Evolutionary conservation across 139 green algal genomes (phyloP).

Genomic region (Microglena sp.): DNA sequence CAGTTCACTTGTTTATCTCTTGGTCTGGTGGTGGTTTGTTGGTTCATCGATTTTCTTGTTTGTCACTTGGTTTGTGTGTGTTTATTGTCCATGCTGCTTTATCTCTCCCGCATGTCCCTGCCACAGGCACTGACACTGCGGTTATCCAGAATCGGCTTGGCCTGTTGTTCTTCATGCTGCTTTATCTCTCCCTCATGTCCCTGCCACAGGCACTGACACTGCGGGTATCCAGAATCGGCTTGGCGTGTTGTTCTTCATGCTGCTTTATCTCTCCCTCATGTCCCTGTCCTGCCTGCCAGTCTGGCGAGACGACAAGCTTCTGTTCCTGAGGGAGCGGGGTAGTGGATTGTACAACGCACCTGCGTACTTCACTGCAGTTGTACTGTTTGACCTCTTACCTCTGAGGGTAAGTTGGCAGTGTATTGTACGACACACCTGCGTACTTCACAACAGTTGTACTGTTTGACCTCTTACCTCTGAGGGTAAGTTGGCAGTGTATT

Average conservation of each 20-base stretch:
- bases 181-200: neutral
- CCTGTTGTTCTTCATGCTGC: neutral
- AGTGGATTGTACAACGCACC: constrained; percentile 33
- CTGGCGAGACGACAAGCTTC: constrained; percentile 56
- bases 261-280: constrained; percentile 64
- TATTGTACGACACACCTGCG: constrained; percentile 28
- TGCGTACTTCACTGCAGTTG: constrained; percentile 32
- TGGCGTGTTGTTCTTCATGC: constrained; percentile 61
- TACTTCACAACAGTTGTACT: constrained; percentile 41
- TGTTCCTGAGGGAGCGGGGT: constrained; percentile 52
- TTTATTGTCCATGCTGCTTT: neutral
- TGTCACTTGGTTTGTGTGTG: neutral
- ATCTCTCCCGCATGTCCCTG: neutral
- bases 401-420: constrained; percentile 18
- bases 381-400: constrained; percentile 61
- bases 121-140: neutral
- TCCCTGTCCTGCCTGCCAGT: constrained; percentile 57
- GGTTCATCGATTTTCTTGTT: neutral
- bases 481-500: constrained; percentile 8
- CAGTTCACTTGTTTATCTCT: neutral
- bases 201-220: constrained; percentile 24
- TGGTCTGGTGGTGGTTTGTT: neutral
- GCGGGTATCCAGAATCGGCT: constrained; percentile 58
- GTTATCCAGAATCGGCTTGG: neutral
- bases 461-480: constrained; percentile 57